Evolutionary conservation across 2,329 filamentous ascomycete species (phyloP), one percentile per base, ranked within the genome.

Genomic region (Celoporthe dispersa): DNA sequence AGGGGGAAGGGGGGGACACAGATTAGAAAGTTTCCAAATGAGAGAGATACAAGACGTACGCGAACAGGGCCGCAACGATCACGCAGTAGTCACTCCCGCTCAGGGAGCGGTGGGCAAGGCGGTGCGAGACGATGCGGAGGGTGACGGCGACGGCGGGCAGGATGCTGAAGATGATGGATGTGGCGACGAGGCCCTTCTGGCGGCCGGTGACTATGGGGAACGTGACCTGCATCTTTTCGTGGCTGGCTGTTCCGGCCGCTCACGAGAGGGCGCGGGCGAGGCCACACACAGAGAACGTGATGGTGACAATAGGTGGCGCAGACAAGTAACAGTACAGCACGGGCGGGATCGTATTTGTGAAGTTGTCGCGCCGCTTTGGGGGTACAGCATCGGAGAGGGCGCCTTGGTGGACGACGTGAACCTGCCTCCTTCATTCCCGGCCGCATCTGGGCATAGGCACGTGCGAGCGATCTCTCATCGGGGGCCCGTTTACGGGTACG

Each of bases 51-150:
- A 28, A 19, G 9, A 64, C 62, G 39, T 64, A 64, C 62, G 65
- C 53, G 16, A 64, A 35, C 19, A 41, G 14, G 19, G 35, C 61
- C 35, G 65, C 65, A 14, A 60, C 19, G 3, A 37, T 28, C 8
- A 61, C 66, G 33, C 65, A 68, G 60, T 70, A 70, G 31, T 70
- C 68, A 33, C 65, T 70, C 6, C 57, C 28, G 19, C 28, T 64
- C 25, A 67, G n/a, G 9, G 37, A 19, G 8, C 68, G 65, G 33
- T 35, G 61, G 14, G 61, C 55, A 14, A 68, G 62, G 53, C 68
- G 66, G n/a, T 67, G 65, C 22, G 68, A 61, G 48, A 53, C 16
- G 25, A 68, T 39, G 8, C 68, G 68, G 25, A 68, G 66, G 25
- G 57, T 3, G 3, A 70, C 51, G 28, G 68, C 61, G 31, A 31